These are phyloP conservation scores for Dysphania ambrosioides DNA, from an alignment of 148 eudicot species.

Conservation along the genomic window DNA sequence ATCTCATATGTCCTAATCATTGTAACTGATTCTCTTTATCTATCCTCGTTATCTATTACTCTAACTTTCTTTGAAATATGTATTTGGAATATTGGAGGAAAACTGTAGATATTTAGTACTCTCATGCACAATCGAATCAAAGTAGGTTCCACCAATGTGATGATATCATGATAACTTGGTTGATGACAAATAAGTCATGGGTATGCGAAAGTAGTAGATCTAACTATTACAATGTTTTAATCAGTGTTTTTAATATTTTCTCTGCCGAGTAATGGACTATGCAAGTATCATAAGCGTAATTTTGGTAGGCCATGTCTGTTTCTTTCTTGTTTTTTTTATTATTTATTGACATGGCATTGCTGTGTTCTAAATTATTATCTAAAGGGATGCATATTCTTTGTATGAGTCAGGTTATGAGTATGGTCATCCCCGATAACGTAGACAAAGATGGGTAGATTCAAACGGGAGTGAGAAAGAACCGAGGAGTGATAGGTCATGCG, in stretches of 20 bases:
- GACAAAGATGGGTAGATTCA: neutral
- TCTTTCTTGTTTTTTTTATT: slow-evolving; percentile 25
- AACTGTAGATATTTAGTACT: slow-evolving; percentile 10
- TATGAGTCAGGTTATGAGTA: neutral
- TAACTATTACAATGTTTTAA: slow-evolving; percentile 17
- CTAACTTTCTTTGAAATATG: no score
- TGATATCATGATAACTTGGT: neutral
- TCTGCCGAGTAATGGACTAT: slow-evolving; percentile 5
- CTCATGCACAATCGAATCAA: neutral
- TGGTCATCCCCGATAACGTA: neutral
- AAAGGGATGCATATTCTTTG: neutral
- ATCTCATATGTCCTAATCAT: no score
- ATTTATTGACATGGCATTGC: no score
- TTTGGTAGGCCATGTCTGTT: slow-evolving; percentile 28
- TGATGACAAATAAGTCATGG: slow-evolving; percentile 7
- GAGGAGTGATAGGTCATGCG: neutral
- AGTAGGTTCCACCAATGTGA: neutral
- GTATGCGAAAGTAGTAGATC: slow-evolving; percentile 10
- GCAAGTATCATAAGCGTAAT: neutral
- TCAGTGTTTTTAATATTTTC: slow-evolving; percentile 6
- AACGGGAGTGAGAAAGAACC: no score
- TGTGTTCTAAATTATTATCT: slow-evolving; percentile 14
- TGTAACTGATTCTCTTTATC: no score
- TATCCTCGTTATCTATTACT: no score
- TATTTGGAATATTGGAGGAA: slow-evolving; percentile 4